Evolutionary conservation across 441 rosid species (phyloP).

Genomic region (Croton laevigatus): DNA sequence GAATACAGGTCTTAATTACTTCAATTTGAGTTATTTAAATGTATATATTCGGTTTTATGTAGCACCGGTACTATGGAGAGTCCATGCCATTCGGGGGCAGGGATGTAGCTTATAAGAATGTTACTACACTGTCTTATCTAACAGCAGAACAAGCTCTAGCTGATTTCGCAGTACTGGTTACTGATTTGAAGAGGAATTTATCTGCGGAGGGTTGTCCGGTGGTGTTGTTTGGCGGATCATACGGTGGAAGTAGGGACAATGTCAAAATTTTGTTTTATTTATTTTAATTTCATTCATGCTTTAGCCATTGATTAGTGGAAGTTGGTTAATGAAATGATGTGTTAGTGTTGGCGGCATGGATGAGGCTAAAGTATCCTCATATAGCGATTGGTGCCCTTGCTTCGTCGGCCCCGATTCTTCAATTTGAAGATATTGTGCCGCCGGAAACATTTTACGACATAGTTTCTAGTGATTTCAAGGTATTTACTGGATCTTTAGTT

Average conservation of each 20-base stretch:
- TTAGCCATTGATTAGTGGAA: neutral
- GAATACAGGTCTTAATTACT: neutral
- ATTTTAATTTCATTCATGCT: neutral
- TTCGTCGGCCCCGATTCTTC: conserved; percentile 90
- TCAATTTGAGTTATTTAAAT: conserved; percentile 1
- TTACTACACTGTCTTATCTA: conserved; percentile 57
- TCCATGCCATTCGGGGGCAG: conserved; percentile 76
- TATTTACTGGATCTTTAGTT: conserved; percentile 9
- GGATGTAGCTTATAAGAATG: conserved; percentile 69
- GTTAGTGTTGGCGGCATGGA: conserved; percentile 92
- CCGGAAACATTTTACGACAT: conserved; percentile 67
- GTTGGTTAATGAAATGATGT: neutral
- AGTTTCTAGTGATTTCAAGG: conserved; percentile 79
- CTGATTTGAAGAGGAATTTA: conserved; percentile 66
- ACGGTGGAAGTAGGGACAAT: conserved; percentile 77
- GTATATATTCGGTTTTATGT: conserved; percentile 25
- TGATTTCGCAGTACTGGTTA: conserved; percentile 67
- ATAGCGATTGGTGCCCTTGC: conserved; percentile 82
- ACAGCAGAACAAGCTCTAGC: conserved; percentile 92
- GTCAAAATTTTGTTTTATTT: neutral
- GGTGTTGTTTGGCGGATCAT: conserved; percentile 86
- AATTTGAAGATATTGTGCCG: conserved; percentile 78
- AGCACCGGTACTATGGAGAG: conserved; percentile 90
- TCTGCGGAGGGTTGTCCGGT: conserved; percentile 78
- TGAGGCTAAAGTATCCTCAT: conserved; percentile 93